Evolutionary conservation across 140 eudicot species (phyloP), one percentile per base, ranked within the genome.

Genomic region (Cichorium intybus): DNA sequence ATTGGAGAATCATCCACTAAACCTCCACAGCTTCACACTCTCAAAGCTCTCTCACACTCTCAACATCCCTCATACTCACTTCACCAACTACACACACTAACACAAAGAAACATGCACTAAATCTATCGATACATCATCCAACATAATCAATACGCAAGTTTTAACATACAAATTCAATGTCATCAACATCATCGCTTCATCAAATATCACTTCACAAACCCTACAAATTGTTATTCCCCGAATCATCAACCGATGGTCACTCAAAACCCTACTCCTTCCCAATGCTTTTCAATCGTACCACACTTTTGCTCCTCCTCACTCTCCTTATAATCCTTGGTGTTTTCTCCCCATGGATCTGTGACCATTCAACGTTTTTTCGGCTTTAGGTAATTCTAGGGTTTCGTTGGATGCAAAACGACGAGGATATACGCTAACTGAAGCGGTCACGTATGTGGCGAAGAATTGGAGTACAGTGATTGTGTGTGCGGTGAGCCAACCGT

Each of bases 401-500:
- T 73, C 77, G 14, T 57, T 29, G 3, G 66, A 68, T n/a, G 71
- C 82, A 10, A 88, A 83, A 65, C 85, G 98, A 96, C 34, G 80
- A 55, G 76, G 43, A 2, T 92, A 92, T 61, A 79, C 87, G 24
- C 68, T 87, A 27, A 28, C 88, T 2, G 89, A 92, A 21, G 96
- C 98, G 27, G 89, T 82, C 5, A 27, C 82, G 16, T 70, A 6
- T 41, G 95, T 92, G 21, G 98, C 87, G 24, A 68, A 56, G 68
- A 92, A 92, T 29, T 83, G 81, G 16, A 64, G 66, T 11, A 82
- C 95, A 4, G 82, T 92, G 35, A 92, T 92, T 10, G 90, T 87
- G 34, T 92, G 98, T 62, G 86, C 86, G 15, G 98, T 87, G 28
- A 92, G 98, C 53, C 84, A 85, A 67, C 91, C 96, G 22, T 92